Conservation (phyloP, 2,329 filamentous ascomycete species). For the Ceratocystis cubensis region DNA sequence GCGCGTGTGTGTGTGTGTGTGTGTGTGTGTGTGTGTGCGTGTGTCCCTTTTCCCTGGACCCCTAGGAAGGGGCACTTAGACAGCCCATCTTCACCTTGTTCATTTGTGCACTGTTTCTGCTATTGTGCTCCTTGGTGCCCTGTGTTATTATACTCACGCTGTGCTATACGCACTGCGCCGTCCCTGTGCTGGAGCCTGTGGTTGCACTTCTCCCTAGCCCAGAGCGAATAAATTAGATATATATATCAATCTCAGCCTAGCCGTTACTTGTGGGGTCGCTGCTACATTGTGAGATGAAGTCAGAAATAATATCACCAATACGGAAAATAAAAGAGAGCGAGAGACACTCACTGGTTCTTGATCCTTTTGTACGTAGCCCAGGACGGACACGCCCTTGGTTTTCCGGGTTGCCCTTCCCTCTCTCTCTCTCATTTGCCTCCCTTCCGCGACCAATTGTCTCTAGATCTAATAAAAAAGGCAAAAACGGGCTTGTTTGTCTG, state of each 20-base stretch:
- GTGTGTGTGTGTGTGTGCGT: too few relatives aligned
- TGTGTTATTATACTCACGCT: not conserved
- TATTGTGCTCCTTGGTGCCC: not conserved
- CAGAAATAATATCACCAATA: not conserved
- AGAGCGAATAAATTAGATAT: not conserved
- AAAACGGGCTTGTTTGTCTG: not conserved
- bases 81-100: too few relatives aligned
- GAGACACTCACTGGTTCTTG: not conserved
- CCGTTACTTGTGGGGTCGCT: not conserved
- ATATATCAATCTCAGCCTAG: not conserved
- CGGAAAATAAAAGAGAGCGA: too few relatives aligned
- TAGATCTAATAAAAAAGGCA: conserved; percentile 5
- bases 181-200: not conserved
- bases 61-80: too few relatives aligned
- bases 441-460: not conserved
- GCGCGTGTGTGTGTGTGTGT: too few relatives aligned
- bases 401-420: not conserved
- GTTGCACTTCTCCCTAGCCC: not conserved
- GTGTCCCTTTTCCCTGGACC: too few relatives aligned
- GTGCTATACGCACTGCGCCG: not conserved
- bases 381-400: not conserved
- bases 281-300: not conserved
- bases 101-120: not conserved
- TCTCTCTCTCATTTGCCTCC: not conserved
- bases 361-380: not conserved